These are phyloP conservation scores for Stellera chamaejasme DNA, from an alignment of 345 rosid genomes.

Conservation along the genomic window DNA sequence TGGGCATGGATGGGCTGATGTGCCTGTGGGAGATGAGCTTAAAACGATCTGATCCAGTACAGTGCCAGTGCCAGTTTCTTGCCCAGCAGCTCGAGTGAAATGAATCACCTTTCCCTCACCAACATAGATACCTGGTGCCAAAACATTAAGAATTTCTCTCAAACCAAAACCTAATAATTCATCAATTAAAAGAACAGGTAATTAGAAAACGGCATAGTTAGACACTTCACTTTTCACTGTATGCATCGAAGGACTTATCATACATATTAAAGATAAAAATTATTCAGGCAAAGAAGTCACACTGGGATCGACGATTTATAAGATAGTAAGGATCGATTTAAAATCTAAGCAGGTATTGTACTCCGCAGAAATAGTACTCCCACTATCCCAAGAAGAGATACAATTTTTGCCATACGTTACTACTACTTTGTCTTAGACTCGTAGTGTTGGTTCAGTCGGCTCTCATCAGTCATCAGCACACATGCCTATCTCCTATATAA, in stretches of 20 bases:
- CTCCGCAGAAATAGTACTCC: no score
- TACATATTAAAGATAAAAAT: background rate
- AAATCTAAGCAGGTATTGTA: no score
- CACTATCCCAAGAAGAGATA: no score
- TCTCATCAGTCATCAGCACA: no score
- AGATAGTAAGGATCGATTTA: no score
- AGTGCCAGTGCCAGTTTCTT: slow-evolving; percentile 58
- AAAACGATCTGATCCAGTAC: slow-evolving; percentile 39
- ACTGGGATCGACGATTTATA: background rate
- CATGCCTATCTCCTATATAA: no score
- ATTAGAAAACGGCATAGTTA: background rate
- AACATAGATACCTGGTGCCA: slow-evolving; percentile 43
- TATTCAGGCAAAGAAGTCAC: background rate
- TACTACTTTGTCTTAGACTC: no score
- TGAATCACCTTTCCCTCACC: slow-evolving; percentile 68
- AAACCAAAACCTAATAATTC: background rate
- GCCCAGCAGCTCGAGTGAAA: slow-evolving; percentile 65
- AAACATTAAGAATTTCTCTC: background rate
- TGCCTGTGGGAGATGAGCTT: slow-evolving; percentile 37
- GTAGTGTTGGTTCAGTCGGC: no score
- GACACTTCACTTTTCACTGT: background rate
- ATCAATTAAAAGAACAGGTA: background rate
- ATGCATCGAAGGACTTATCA: no score
- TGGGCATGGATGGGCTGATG: slow-evolving; percentile 41
- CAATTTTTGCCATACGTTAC: no score